Evolutionary conservation across 192 early-diverging fungal genomes (phyloP), one percentile per base, ranked within the genome.

Genomic region (Spinellus fusiger): DNA sequence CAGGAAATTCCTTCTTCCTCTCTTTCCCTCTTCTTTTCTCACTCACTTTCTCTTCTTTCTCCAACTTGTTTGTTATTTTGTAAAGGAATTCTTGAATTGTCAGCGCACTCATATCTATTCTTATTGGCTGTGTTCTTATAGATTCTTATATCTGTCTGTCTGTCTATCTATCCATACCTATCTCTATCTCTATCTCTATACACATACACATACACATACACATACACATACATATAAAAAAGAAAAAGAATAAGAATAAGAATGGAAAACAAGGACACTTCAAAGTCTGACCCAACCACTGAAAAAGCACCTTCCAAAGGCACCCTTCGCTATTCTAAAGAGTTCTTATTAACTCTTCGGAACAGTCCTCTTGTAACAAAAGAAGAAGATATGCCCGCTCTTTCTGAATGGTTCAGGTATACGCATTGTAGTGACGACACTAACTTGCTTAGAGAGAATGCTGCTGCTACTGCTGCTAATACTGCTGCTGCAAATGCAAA

Each of bases 371-470:
- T 71, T 22, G 69, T 65, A n/a, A 25, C 46, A 13, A 71, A 71
- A 40, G 63, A 62, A 44, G 63, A 65, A 3, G 26, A 52, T 33
- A 65, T 71, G 63, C 69, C 69, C 18, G 38, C 63, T 32, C 33
- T 71, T 15, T 35, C 35, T 27, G 34, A 46, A 33, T 71, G 69
- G 69, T 65, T 71, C 61, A 63, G 69, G 69, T 71, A 65, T 3
- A n/a, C 40, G 18, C 18, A n/a, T 18, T 44, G 40, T 10, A 6
- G 2, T 2, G 3, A 12, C 40, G 18, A 18, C 13, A 44, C 18
- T 12, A 44, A 44, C 18, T 3, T n/a, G 13, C 10, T 44, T 2
- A 9, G 7, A 37, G 35, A 37, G 13, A 22, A 12, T 25, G 13
- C 28, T 23, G 5, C 33, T 37, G 3, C 29, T 59, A 13, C 12